Evolutionary conservation across 495 filamentous ascomycete species (phyloP), one percentile per base, ranked within the genome.

Genomic region (Neurospora sp.): DNA sequence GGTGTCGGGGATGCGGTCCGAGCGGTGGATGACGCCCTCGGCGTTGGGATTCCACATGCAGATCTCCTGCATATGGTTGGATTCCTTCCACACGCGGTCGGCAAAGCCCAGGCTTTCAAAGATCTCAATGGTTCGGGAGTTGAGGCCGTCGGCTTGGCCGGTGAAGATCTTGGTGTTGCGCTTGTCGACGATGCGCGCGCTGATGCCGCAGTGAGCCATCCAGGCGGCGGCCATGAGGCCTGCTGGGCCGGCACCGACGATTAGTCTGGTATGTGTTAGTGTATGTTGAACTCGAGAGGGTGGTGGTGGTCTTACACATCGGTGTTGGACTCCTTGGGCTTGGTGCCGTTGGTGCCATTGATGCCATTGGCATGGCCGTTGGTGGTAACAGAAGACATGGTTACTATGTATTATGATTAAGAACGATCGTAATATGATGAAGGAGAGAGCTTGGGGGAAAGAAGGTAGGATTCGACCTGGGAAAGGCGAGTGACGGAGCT

Each of bases 81-180:
- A 83, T 73, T 92, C 90, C 48, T 89, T 87, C 82, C 84, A 86
- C 8, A 85, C 86, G 18, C 86, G 83, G 71, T 91, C 87, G 3
- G 82, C 86, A 71, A 92, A 87, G 7, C 88, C 90, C 75, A 92
- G 88, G 71, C 87, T 88, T 71, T 93, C 90, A 35, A 92, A 88
- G 16, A 91, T 86, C 77, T 91, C 90, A 16, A 90, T 76, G 5
- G 84, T 90, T n/a, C 90, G 85, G 39, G 76, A 79, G 37, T 78
- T 73, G 3, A 79, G 72, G 6, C 78, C 78, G 69, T 79, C 78
- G 53, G 78, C 78, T 31, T 78, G 78, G 35, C 78, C 78, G 69
- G 39, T 69, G 48, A 78, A 75, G 69, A 79, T 74, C 71, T 79
- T 79, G 53, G 78, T 73, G 71, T 73, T 75, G 40, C 87, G 82